Conservation (phyloP, 2,329 filamentous ascomycete genomes). For the Pezicula rhizophila region DNA sequence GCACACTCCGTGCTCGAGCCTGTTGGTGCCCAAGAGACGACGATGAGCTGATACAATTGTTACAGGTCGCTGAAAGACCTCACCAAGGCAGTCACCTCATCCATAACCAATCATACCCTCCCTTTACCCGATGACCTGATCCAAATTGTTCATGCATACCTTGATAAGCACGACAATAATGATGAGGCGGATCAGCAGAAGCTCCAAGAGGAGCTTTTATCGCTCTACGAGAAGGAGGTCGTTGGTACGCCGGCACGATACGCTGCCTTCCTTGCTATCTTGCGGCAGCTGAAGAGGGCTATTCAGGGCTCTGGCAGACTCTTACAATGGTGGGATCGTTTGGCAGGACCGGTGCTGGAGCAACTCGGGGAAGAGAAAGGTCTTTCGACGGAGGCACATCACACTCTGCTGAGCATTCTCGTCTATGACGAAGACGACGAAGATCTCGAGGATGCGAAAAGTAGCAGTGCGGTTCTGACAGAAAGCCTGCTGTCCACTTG, state of each 20-base stretch:
- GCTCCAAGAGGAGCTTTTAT: slow-evolving; percentile 65
- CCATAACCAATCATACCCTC: slow-evolving; percentile 41
- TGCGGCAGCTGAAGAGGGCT: slow-evolving; percentile 57
- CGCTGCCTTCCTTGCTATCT: slow-evolving; percentile 62
- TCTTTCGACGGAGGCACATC: slow-evolving; percentile 57
- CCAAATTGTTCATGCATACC: slow-evolving; percentile 57
- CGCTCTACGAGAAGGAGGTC: slow-evolving; percentile 61
- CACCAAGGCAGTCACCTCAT: slow-evolving; percentile 48
- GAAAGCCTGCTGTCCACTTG: slow-evolving; percentile 51
- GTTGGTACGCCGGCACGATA: slow-evolving; percentile 48
- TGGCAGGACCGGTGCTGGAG: slow-evolving; percentile 50
- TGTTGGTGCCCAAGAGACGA: neutral
- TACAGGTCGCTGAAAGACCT: slow-evolving; percentile 47
- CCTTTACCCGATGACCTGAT: slow-evolving; percentile 63
- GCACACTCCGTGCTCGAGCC: neutral
- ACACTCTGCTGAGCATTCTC: slow-evolving; percentile 59
- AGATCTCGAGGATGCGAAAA: slow-evolving; percentile 37
- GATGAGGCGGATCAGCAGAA: slow-evolving; percentile 66
- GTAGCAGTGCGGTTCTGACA: slow-evolving; percentile 43
- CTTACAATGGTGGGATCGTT: slow-evolving; percentile 65
- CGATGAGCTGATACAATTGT: neutral
- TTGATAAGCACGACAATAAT: slow-evolving; percentile 59
- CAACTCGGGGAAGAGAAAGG: slow-evolving; percentile 55
- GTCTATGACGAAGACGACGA: slow-evolving; percentile 55
- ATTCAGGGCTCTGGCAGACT: slow-evolving; percentile 58